Evolutionary conservation across 164 flowering plant species (phyloP).

Genomic region (Vitis rupestris): DNA sequence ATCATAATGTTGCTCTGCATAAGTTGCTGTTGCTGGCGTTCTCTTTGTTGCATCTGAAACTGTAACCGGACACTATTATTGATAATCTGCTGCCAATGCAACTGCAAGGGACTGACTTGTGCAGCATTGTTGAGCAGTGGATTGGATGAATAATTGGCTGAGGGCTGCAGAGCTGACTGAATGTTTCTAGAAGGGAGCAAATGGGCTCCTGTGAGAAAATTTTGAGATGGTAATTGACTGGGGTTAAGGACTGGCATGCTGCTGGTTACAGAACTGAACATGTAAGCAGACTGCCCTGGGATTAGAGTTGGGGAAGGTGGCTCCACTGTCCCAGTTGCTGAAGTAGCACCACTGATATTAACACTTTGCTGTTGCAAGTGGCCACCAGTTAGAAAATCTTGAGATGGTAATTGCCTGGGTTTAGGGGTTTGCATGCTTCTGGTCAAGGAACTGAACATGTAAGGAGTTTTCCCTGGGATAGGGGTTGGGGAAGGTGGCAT

Average conservation of each 20-base stretch:
- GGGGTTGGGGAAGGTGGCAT: background rate
- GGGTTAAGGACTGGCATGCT: conserved; percentile 4
- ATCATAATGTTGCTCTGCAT: conserved; percentile 17
- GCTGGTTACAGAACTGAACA: conserved; percentile 3
- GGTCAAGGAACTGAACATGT: background rate
- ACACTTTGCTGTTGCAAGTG: background rate
- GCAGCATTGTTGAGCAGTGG: conserved; percentile 6
- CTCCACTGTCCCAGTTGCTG: background rate
- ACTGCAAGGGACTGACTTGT: conserved; percentile 6
- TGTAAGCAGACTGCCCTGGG: background rate
- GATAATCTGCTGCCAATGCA: conserved; percentile 7
- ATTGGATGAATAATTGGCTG: background rate
- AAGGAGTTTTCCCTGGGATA: background rate
- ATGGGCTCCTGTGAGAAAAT: background rate
- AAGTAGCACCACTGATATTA: background rate
- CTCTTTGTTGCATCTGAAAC: conserved; percentile 18
- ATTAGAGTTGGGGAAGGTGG: background rate
- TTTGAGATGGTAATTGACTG: background rate
- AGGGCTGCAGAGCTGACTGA: background rate
- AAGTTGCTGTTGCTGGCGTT: conserved; percentile 7
- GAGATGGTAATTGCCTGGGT: background rate
- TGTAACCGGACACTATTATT: conserved; percentile 7
- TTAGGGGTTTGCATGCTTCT: conserved; percentile 8
- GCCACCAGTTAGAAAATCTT: background rate
- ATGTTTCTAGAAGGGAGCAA: background rate